phyloP scores from a whole-genome alignment of 2,329 filamentous ascomycete species.

The Penicillium sp. region DNA sequence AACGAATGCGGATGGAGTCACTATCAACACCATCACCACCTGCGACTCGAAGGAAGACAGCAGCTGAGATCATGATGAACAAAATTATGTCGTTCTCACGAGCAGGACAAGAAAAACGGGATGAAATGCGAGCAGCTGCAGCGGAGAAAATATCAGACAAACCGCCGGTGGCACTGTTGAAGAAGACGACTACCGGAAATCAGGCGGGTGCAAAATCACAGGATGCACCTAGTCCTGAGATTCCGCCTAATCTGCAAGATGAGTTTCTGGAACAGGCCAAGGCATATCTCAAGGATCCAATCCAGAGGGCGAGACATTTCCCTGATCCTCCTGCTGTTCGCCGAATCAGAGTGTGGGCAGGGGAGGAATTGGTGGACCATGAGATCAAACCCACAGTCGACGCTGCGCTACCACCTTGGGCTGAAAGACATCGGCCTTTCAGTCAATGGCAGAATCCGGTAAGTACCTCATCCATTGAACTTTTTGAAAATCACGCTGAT shows the following conservation, averaged over 20 bases:
- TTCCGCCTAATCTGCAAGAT: not conserved
- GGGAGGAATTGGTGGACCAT: slow-evolving; percentile 1
- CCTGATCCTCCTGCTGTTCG: slow-evolving; percentile 5
- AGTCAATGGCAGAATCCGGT: slow-evolving; percentile 1
- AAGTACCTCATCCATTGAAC: not conserved
- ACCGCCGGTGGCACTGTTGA: not conserved
- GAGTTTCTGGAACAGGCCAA: not conserved
- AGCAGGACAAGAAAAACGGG: not conserved
- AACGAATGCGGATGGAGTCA: not conserved
- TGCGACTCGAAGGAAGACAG: not conserved
- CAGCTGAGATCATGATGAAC: not conserved
- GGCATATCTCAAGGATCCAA: not conserved
- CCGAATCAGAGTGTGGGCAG: slow-evolving; percentile 3
- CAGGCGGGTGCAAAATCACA: not conserved
- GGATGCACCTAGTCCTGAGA: not conserved
- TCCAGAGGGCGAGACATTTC: not conserved
- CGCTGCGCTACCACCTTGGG: not conserved
- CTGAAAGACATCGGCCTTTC: slow-evolving; percentile 5
- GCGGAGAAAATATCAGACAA: not conserved
- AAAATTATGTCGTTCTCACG: not conserved
- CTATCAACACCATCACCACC: not conserved
- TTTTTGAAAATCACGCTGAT: not conserved
- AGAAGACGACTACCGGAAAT: not conserved
- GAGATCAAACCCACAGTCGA: not conserved
- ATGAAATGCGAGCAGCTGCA: not conserved